Evolutionary conservation across 2,329 filamentous ascomycete genomes (phyloP).

Genomic region (Fusarium pininemorale): DNA sequence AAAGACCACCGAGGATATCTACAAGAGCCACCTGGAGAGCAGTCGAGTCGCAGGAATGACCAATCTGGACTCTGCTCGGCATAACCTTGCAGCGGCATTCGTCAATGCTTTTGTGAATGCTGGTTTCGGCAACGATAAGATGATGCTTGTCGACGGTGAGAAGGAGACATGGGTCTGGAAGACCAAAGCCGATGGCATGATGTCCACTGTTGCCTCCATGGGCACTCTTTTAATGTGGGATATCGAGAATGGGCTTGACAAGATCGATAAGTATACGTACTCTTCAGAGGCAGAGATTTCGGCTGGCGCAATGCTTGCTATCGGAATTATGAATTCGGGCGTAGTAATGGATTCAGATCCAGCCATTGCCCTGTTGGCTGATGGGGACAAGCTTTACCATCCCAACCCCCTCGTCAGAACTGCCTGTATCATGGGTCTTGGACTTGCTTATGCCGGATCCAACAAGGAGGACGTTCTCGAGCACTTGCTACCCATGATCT

Average conservation of each 20-base stretch:
- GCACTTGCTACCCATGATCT: conserved; percentile 84
- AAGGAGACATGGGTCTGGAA: conserved; percentile 99
- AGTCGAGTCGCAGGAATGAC: conserved; percentile 91
- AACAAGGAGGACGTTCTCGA: conserved; percentile 92
- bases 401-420: conserved; percentile 82
- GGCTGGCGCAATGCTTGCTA: conserved; percentile 90
- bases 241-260: conserved; percentile 88
- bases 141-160: conserved; percentile 92
- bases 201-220: conserved; percentile 93
- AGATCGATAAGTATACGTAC: conserved; percentile 95
- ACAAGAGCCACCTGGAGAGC: conserved; percentile 98
- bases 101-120: conserved; percentile 98
- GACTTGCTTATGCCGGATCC: conserved; percentile 92
- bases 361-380: conserved; percentile 84
- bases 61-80: conserved; percentile 92
- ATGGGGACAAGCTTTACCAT: conserved; percentile 80
- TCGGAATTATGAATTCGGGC: conserved; percentile 95
- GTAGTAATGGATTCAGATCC: conserved; percentile 91
- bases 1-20: conserved; percentile 97
- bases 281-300: conserved; percentile 81
- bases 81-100: conserved; percentile 95
- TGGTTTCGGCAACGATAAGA: conserved; percentile 93
- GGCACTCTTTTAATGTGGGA: conserved; percentile 95
- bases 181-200: conserved; percentile 97
- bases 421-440: conserved; percentile 94